Base-by-base conservation (phyloP, 768 basidiomycete species). In the Hortiboletus campestris region DNA sequence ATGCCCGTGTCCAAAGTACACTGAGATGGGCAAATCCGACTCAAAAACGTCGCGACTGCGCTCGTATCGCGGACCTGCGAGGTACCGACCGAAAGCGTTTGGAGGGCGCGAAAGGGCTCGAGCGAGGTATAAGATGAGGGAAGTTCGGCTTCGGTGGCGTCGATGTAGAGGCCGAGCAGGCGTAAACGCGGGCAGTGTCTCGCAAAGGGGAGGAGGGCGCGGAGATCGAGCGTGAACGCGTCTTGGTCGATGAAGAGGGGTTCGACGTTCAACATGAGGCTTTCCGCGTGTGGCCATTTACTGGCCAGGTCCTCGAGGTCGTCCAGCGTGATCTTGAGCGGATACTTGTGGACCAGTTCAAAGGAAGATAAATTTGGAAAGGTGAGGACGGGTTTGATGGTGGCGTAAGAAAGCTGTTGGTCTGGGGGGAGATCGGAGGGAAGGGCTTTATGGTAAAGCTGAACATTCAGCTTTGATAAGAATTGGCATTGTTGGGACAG, bases 31-130 rank as follows among this genome's bases (percentile, higher is more conserved):
- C 78, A 76, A 4, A 87, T 60, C 19, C 76, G 76, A 59, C 80
- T 80, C 51, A 87, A 72, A 60, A 81, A 84, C 12, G 81, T 72
- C 17, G 84, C 77, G 31, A 80, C 77, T 0, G 76, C 60, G 5
- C 72, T 76, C 6, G 75, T 66, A 14, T 81, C 75, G 2, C 62
- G 45, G 28, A 83, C 75, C 47, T 69, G 67, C 17, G 83, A 84
- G 0, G 81, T 75, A 0, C 84, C 84, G 58, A 85, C 68, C 16
- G 75, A 76, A 12, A 87, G 44, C 9, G 55, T 44, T 2, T 12
- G 34, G 4, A 71, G 65, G 2, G 58, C 49, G 17, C 28, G 3
- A 34, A 72, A 72, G 1, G 65, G 57, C 36, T 55, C 38, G 42
- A 71, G 45, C 4, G 53, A 41, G 6, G 36, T 19, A 1, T 41